These are phyloP conservation scores for Cryptosporidium xiaoi DNA, from an alignment of 169 alveolate genomes.

Conservation along the genomic window DNA sequence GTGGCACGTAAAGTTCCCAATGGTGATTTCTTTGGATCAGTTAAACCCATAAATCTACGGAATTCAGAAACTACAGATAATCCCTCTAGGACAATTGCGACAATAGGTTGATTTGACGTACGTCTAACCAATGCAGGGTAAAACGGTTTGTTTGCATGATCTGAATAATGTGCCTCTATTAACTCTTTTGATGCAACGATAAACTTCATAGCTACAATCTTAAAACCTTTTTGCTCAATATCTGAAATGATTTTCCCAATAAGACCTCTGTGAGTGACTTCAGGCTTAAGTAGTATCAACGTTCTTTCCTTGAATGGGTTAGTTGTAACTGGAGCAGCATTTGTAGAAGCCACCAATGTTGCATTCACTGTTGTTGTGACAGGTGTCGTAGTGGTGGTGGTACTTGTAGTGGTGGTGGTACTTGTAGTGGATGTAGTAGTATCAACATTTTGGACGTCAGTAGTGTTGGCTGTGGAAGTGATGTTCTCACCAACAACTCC, in stretches of 20 bases:
- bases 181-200: slow-evolving; percentile 43
- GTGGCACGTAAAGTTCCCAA: slow-evolving; percentile 52
- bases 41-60: slow-evolving; percentile 69
- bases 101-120: slow-evolving; percentile 63
- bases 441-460: neutral
- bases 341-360: neutral
- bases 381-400: neutral
- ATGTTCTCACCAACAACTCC: neutral
- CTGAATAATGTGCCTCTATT: slow-evolving; percentile 58
- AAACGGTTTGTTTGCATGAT: slow-evolving; percentile 49
- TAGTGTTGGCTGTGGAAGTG: neutral
- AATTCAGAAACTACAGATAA: slow-evolving; percentile 45
- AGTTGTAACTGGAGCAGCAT: neutral
- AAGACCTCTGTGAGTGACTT: slow-evolving; percentile 61
- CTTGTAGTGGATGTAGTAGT: neutral
- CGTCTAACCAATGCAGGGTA: slow-evolving; percentile 30
- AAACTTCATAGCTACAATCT: slow-evolving; percentile 62
- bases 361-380: neutral
- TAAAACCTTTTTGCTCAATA: slow-evolving; percentile 59
- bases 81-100: slow-evolving; percentile 59
- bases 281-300: slow-evolving; percentile 39
- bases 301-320: slow-evolving; percentile 59
- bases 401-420: neutral
- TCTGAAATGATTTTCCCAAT: slow-evolving; percentile 34
- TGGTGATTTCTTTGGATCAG: slow-evolving; percentile 55